Base-by-base conservation (phyloP, 75 land plant genomes). In the Ceratopteris richardii region DNA sequence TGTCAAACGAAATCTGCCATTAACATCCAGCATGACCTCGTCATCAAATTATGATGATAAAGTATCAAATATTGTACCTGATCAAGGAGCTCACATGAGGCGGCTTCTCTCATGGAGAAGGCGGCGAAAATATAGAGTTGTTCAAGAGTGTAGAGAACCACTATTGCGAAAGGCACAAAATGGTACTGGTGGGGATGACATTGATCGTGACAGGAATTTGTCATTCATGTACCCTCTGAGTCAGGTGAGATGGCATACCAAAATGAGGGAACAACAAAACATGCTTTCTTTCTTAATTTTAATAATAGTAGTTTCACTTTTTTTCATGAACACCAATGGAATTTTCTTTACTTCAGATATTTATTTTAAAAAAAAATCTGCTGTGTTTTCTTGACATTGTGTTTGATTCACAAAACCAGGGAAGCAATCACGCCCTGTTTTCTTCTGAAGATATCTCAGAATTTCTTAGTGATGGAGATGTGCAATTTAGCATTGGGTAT, bases 121-220 rank as follows among this genome's bases (percentile, higher is more conserved):
- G 20, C 65, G 65, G 58, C 57, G 67, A 33, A 60, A 57, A 31
- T 58, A 66, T 36, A 50, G 67, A 5, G 65, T 70, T 24, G 63
- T 62, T 10, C 44, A 54, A 28, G 33, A 61, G 24, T 42, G 73
- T 24, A 70, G 75, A 28, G 70, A 72, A 37, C 75, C 75, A 2
- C 51, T 72, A 12, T 51, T 72, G 48, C 66, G 65, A 26, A 72
- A 72, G 52, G 75, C 70, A 2, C 65, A 72, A 51, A 69, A 63
- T 39, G 75, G 66, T 31, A 59, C 57, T 31, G 75, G 75, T 23
- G 75, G 75, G 23, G 75, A 72, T 54, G 75, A 72, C 25, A 66
- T 72, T 18, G 75, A 72, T 31, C 66, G 71, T 62, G 70, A 66
- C 41, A 70, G 75, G 22, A 51, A 69, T 27, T 69, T 66, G 44